phyloP scores from a whole-genome alignment of 495 filamentous ascomycete species.

The Friedmanniomyces endolithicus region DNA sequence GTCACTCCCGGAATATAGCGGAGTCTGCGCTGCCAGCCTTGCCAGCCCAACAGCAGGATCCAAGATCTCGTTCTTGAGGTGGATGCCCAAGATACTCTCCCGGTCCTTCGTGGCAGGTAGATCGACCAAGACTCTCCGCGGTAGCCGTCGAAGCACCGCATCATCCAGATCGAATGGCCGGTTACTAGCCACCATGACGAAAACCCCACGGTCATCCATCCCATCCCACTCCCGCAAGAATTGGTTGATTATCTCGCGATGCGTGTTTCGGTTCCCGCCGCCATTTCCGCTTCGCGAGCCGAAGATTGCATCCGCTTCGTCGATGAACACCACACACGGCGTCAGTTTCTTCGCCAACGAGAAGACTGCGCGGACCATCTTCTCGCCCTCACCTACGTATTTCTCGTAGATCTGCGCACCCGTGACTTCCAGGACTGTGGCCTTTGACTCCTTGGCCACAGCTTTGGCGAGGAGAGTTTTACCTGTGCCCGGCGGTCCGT shows the following conservation, averaged over 20 bases:
- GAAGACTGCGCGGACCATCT: constrained; percentile 92
- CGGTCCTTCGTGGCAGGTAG: constrained; percentile 69
- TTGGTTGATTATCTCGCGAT: constrained; percentile 92
- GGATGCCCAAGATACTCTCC: constrained; percentile 67
- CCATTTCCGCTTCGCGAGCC: constrained; percentile 53
- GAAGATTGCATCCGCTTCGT: constrained; percentile 90
- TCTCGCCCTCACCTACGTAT: constrained; percentile 92
- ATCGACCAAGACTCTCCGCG: constrained; percentile 75
- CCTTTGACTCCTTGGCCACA: constrained; percentile 86
- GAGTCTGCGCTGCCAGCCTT: constrained; percentile 60
- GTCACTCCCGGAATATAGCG: constrained; percentile 93
- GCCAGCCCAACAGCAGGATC: constrained; percentile 56
- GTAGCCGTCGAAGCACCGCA: constrained; percentile 75
- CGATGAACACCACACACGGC: constrained; percentile 93
- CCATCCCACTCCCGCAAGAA: constrained; percentile 98
- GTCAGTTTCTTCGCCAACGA: constrained; percentile 77
- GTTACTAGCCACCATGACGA: constrained; percentile 99
- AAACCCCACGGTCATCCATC: constrained; percentile 66
- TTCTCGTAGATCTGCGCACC: constrained; percentile 84
- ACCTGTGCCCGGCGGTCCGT: constrained; percentile 90
- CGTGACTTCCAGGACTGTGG: constrained; percentile 64
- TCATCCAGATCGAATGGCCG: constrained; percentile 92
- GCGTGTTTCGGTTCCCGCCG: constrained; percentile 45
- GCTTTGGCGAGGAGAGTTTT: constrained; percentile 94
- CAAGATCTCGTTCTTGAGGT: constrained; percentile 65